phyloP scores from a whole-genome alignment of 2,329 filamentous ascomycete species.

The Fusarium sp. region DNA sequence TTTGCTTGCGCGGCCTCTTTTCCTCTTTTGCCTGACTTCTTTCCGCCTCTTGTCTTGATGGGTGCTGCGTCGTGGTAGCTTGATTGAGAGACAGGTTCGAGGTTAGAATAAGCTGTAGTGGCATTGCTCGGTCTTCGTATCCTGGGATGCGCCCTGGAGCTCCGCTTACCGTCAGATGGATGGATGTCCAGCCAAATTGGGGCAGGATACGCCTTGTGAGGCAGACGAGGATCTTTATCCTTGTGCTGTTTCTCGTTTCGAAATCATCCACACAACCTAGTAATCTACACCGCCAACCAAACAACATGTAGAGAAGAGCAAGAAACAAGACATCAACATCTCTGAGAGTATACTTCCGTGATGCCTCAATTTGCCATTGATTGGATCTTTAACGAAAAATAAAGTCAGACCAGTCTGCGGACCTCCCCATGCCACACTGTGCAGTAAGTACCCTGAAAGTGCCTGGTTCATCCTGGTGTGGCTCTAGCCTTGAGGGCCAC shows the following conservation, averaged over 20 bases:
- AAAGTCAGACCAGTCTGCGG: neutral
- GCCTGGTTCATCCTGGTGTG: neutral
- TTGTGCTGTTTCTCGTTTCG: neutral
- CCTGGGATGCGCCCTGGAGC: neutral
- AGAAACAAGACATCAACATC: neutral
- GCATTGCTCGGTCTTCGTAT: neutral
- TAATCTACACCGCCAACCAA: neutral
- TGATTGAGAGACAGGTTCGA: neutral
- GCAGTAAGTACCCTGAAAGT: neutral
- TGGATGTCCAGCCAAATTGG: neutral
- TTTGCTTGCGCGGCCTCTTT: slow-evolving; percentile 1
- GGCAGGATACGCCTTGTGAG: neutral
- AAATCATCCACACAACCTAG: neutral
- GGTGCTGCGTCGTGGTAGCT: neutral
- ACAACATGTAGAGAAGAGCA: neutral
- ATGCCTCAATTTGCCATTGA: neutral
- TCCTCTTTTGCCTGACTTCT: neutral
- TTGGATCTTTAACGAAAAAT: neutral
- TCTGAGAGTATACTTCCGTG: neutral
- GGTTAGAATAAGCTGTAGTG: slow-evolving; percentile 1
- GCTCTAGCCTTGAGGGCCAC: neutral
- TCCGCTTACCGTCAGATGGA: neutral
- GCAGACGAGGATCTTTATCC: neutral
- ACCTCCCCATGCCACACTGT: neutral
- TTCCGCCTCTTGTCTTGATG: neutral